A percentile compares a stretch with the other conserved stretches of the same genome.
phyloP scores from a whole-genome alignment of 1,284 basidiomycete genomes.

The Coniferiporia sulphurascens region DNA sequence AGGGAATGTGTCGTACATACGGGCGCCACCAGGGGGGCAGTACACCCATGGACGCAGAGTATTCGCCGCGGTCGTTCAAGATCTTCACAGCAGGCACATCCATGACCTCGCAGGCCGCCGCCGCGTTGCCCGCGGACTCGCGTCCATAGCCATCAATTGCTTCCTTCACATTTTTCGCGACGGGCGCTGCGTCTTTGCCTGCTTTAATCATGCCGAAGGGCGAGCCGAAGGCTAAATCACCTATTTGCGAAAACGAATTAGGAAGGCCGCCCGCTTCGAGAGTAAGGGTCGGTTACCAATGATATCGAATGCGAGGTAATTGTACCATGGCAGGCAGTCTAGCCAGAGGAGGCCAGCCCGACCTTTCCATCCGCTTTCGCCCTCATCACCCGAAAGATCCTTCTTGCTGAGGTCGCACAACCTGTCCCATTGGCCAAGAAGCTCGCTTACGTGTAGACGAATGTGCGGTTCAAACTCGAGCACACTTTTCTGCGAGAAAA shows the following conservation, averaged over 20 bases:
- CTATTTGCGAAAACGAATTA: slow-evolving; percentile 22
- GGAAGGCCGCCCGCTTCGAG: no score
- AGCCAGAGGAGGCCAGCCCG: slow-evolving; percentile 62
- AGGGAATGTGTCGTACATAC: slow-evolving; percentile 57
- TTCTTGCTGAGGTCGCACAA: slow-evolving; percentile 55
- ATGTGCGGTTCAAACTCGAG: slow-evolving; percentile 80
- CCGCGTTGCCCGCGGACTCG: slow-evolving; percentile 64
- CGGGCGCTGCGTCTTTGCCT: slow-evolving; percentile 69
- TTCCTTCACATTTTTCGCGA: slow-evolving; percentile 42
- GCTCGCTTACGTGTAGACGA: slow-evolving; percentile 53
- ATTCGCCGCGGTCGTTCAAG: slow-evolving; percentile 88
- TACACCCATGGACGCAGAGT: slow-evolving; percentile 57
- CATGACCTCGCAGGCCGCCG: slow-evolving; percentile 81
- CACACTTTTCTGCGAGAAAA: slow-evolving; percentile 65
- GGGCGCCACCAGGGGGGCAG: slow-evolving; percentile 73
- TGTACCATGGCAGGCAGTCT: slow-evolving; percentile 70
- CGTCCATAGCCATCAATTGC: slow-evolving; percentile 56
- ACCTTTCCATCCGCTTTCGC: slow-evolving; percentile 63
- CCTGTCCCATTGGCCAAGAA: slow-evolving; percentile 77
- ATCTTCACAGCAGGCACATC: slow-evolving; percentile 75
- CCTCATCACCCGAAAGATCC: slow-evolving; percentile 52
- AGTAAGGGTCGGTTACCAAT: slow-evolving; percentile 44
- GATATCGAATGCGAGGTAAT: slow-evolving; percentile 87
- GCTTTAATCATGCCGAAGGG: slow-evolving; percentile 88
- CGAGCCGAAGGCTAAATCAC: slow-evolving; percentile 79